Evolutionary conservation across 768 basidiomycete species (phyloP).

Genomic region (button mushroom (Agaricus bisporus)): DNA sequence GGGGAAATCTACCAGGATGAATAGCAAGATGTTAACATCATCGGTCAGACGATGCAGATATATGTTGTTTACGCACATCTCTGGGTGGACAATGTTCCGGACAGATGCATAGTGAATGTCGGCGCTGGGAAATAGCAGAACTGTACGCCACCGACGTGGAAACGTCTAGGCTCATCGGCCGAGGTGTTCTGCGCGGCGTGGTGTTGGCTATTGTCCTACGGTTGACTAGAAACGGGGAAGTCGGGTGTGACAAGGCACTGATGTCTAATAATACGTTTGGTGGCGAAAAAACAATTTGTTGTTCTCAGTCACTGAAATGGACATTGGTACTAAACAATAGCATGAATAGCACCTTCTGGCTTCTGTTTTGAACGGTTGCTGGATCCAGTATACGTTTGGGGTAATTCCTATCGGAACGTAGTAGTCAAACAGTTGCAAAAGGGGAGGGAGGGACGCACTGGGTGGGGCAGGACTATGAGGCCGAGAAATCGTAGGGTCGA

Average conservation of each 20-base stretch:
- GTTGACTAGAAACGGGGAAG: not conserved
- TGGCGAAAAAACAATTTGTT: not conserved
- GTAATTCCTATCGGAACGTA: not conserved
- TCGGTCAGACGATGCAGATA: not conserved
- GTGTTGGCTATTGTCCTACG: not conserved
- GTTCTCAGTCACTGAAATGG: not conserved
- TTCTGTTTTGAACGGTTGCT: not conserved
- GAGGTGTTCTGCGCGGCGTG: not conserved
- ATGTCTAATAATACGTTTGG: not conserved
- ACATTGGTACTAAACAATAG: not conserved
- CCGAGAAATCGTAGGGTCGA: not conserved
- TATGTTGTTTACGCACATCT: not conserved
- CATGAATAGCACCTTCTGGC: not conserved
- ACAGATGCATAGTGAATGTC: not conserved
- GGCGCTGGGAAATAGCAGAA: not conserved
- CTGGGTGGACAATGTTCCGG: constrained; percentile 4
- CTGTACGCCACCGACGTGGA: not conserved
- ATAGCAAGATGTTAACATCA: not conserved
- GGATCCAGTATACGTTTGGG: not conserved
- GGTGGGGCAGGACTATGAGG: constrained; percentile 7
- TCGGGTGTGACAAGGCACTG: not conserved
- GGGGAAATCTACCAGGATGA: not conserved
- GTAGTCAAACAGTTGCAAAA: not conserved
- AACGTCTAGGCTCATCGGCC: not conserved
- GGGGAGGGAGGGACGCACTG: not conserved